These are phyloP conservation scores for Prototheca wickerhamii DNA, from an alignment of 163 green algal genomes.

Conservation along the genomic window DNA sequence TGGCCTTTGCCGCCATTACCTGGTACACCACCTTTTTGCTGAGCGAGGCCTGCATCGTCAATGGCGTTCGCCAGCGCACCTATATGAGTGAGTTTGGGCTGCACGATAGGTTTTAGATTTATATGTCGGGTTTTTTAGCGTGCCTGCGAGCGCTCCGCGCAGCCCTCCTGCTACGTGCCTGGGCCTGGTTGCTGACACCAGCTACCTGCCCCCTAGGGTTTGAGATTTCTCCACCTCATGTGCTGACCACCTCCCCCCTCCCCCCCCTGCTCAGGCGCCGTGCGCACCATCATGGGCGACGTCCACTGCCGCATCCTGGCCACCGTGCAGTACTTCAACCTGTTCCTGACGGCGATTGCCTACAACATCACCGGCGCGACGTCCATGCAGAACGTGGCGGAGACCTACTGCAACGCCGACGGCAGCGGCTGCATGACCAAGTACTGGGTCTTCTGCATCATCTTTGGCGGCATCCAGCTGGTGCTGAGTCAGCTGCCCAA, in stretches of 20 bases:
- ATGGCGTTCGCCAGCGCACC: conserved; percentile 21
- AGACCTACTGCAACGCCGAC: conserved; percentile 15
- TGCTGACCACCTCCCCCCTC: neutral
- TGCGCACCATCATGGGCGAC: conserved; percentile 2
- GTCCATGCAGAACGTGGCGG: conserved; percentile 6
- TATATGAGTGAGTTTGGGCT: conserved; percentile 22
- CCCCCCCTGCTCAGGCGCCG: neutral
- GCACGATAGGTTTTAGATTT: neutral
- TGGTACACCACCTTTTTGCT: conserved; percentile 36
- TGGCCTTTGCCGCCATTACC: conserved; percentile 38
- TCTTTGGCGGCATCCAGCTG: conserved; percentile 24
- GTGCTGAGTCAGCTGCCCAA: conserved; percentile 29
- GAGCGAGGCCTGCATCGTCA: conserved; percentile 24
- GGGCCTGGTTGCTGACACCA: conserved; percentile 7
- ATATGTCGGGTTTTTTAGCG: neutral
- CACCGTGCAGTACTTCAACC: conserved; percentile 28
- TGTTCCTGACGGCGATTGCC: conserved; percentile 19
- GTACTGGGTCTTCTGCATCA: conserved; percentile 22
- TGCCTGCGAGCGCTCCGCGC: neutral
- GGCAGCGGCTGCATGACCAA: conserved; percentile 9
- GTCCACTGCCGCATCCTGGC: neutral
- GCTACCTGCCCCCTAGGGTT: neutral
- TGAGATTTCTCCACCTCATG: neutral
- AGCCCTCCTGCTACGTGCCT: conserved; percentile 15
- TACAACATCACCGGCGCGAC: conserved; percentile 19